These are phyloP conservation scores for Penicillium sp. DNA, from an alignment of 2,329 filamentous ascomycete species.

Conservation along the genomic window DNA sequence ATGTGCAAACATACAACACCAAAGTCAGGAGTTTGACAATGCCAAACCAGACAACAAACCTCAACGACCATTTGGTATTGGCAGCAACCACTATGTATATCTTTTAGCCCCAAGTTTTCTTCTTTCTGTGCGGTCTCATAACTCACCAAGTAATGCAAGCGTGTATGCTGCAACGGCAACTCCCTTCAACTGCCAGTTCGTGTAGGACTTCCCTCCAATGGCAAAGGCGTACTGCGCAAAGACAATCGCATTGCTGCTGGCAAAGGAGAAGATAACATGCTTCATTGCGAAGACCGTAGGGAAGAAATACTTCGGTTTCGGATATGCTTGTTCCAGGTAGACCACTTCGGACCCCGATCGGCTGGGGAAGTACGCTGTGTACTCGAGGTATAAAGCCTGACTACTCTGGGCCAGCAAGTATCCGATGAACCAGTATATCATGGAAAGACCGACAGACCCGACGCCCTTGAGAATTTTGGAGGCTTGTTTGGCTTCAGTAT, in stretches of 20 bases:
- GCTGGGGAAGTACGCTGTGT: constrained; percentile 66
- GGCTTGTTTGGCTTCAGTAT: constrained; percentile 41
- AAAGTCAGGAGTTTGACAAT: constrained; percentile 63
- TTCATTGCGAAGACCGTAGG: constrained; percentile 67
- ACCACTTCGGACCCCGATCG: constrained; percentile 68
- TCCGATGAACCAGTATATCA: constrained; percentile 68
- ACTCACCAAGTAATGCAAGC: constrained; percentile 57
- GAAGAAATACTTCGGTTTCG: constrained; percentile 65
- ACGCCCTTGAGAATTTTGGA: constrained; percentile 60
- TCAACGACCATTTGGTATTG: constrained; percentile 61
- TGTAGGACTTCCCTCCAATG: constrained; percentile 54
- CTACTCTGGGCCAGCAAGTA: constrained; percentile 59
- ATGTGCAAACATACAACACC: constrained; percentile 50
- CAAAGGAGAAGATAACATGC: constrained; percentile 65
- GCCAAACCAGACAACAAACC: constrained; percentile 59
- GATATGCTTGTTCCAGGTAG: constrained; percentile 69
- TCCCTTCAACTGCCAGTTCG: constrained; percentile 67
- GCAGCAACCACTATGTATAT: constrained; percentile 46
- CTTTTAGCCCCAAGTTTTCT: background rate
- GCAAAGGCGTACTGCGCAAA: constrained; percentile 65
- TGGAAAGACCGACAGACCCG: constrained; percentile 62
- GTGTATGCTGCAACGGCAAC: constrained; percentile 67
- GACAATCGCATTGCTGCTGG: constrained; percentile 66
- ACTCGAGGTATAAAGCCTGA: constrained; percentile 64
- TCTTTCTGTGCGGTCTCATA: background rate